Conservation (phyloP, 345 rosid species). For the Heritiera fomes region DNA sequence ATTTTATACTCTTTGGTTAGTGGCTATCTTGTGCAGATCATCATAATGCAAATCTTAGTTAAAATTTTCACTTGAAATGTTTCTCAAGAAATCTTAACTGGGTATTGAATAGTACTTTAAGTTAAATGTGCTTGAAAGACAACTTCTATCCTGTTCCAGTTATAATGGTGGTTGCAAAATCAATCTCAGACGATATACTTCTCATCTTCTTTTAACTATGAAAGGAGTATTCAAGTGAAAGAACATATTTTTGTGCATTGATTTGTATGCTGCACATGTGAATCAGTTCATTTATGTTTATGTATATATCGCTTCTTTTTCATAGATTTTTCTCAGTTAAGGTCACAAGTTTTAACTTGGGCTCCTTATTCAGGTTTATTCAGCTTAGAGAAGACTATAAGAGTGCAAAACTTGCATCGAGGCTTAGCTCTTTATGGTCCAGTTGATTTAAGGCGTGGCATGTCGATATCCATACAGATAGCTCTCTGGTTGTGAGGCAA, state of each 20-base stretch:
- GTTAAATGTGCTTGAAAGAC: not conserved
- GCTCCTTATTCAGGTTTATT: constrained; percentile 62
- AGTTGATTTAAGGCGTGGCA: not conserved
- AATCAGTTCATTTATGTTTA: not conserved
- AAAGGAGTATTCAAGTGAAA: not conserved
- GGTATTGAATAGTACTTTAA: not conserved
- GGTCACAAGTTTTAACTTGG: not conserved
- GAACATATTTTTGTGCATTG: not conserved
- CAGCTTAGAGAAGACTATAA: constrained; percentile 95
- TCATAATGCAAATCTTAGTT: not conserved
- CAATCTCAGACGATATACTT: not conserved
- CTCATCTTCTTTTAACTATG: not conserved
- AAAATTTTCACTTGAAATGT: not conserved
- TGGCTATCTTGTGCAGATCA: not conserved
- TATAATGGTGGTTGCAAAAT: not conserved
- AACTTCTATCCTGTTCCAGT: not conserved
- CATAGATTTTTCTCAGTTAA: not conserved
- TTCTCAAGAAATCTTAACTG: not conserved
- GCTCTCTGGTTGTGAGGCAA: constrained; percentile 9
- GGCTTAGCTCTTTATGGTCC: constrained; percentile 78
- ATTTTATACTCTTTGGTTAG: not conserved
- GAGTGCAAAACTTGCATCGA: constrained; percentile 89
- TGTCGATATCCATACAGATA: not conserved
- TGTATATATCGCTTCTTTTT: not conserved
- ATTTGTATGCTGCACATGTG: not conserved